Evolutionary conservation across 306 rosid species (phyloP), one percentile per base, ranked within the genome.

Genomic region (Ormosia semicastrata): DNA sequence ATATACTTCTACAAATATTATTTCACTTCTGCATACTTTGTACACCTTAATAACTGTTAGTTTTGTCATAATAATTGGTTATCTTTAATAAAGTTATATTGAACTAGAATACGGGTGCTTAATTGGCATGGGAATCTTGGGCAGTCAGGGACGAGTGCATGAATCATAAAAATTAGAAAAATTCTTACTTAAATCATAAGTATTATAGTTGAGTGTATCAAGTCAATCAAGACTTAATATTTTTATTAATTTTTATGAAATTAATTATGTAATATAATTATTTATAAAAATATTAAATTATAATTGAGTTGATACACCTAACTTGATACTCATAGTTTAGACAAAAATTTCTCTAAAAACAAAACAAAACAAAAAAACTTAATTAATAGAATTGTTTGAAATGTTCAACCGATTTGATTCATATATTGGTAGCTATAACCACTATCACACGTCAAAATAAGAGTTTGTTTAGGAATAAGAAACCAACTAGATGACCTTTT

Each of bases 111-210:
- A 18, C 3, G 1, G 53, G 9, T 49, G 75, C 59, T 60, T 30
- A 60, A 80, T 53, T 54, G 74, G 18, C 29, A 37, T 77, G 84
- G 80, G 86, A 86, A 86, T 82, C 82, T 77, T 68, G 59, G 12
- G 14, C 69, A 50, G 62, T 17, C 14, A 50, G 56, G 33, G 71
- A 72, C 73, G 30, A 33, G 71, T 34, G 79, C 41, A 54, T 67
- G 78, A 60, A 60, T 72, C 52, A n/a, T n/a, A n/a, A n/a, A n/a
- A n/a, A n/a, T n/a, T n/a, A n/a, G n/a, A n/a, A n/a, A n/a, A n/a
- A n/a, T n/a, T n/a, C n/a, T n/a, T n/a, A n/a, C n/a, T n/a, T n/a
- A n/a, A n/a, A n/a, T n/a, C n/a, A n/a, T n/a, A n/a, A n/a, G n/a
- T n/a, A n/a, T n/a, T n/a, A n/a, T n/a, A n/a, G n/a, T n/a, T n/a